phyloP scores from a whole-genome alignment of 495 filamentous ascomycete species.

The Neurospora tetrasperma region DNA sequence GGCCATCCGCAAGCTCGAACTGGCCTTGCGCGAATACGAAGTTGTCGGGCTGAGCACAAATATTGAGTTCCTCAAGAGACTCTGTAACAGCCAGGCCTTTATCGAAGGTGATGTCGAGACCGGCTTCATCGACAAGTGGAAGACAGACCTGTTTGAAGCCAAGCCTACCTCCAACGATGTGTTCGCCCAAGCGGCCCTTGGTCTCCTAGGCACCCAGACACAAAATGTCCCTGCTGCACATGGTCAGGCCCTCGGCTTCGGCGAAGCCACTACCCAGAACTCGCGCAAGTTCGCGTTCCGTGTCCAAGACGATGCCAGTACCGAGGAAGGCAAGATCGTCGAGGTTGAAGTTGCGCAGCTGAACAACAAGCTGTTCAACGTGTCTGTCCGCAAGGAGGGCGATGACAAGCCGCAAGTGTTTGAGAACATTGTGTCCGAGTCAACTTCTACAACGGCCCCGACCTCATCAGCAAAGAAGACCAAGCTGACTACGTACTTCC shows the following conservation, averaged over 20 bases:
- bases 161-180: conserved; percentile 49
- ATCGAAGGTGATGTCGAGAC: conserved; percentile 87
- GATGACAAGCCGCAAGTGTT: conserved; percentile 27
- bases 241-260: conserved; percentile 47
- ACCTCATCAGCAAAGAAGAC: conserved; percentile 19
- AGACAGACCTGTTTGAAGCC: conserved; percentile 56
- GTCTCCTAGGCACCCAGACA: conserved; percentile 38
- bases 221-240: conserved; percentile 20
- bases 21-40: conserved; percentile 84
- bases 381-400: conserved; percentile 42
- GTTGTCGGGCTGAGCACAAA: conserved; percentile 89
- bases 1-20: conserved; percentile 70
- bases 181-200: conserved; percentile 76
- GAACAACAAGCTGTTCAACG: conserved; percentile 50
- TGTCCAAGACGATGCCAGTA: conserved; percentile 30
- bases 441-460: conserved; percentile 5
- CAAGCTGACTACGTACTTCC: conserved; percentile 52
- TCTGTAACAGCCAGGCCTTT: conserved; percentile 73
- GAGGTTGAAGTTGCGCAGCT: conserved; percentile 57
- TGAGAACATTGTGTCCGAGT: conserved; percentile 33
- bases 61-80: conserved; percentile 86
- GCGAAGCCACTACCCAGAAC: conserved; percentile 21
- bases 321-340: conserved; percentile 35
- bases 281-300: conserved; percentile 48
- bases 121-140: conserved; percentile 86